These are phyloP conservation scores for Populus ilicifolia DNA, from an alignment of 345 rosid species.

Conservation along the genomic window DNA sequence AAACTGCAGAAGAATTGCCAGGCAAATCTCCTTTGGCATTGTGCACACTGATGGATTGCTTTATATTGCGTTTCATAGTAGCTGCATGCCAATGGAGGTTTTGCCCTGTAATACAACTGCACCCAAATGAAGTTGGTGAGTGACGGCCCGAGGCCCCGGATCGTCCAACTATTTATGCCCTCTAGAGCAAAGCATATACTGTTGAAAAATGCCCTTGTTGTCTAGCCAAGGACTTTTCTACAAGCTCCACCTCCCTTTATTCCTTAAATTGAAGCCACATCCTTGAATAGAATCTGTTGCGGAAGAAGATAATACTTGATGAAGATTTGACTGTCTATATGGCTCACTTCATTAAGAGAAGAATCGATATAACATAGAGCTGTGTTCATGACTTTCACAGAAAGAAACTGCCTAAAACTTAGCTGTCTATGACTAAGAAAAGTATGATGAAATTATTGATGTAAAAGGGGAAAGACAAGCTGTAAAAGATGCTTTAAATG, in stretches of 20 bases:
- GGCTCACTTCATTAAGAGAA: not conserved
- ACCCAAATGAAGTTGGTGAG: not conserved
- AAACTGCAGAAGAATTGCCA: constrained; percentile 43
- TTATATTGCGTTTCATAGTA: not conserved
- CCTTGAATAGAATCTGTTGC: not conserved
- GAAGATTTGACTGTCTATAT: not conserved
- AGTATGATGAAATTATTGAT: not conserved
- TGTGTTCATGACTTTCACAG: not conserved
- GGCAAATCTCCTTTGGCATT: constrained; percentile 57
- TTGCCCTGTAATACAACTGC: constrained; percentile 46
- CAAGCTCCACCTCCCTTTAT: constrained; percentile 1
- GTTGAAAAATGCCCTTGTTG: constrained; percentile 28
- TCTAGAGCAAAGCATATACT: constrained; percentile 30
- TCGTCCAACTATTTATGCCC: constrained; percentile 22
- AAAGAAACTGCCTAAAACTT: not conserved
- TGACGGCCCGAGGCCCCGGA: too few relatives aligned
- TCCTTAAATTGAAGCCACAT: not conserved
- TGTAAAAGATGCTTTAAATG: constrained; percentile 10
- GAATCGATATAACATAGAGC: too few relatives aligned
- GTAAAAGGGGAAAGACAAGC: not conserved
- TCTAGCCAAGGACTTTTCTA: not conserved
- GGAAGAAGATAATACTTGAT: not conserved
- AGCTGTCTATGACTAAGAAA: not conserved
- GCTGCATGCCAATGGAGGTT: constrained; percentile 38
- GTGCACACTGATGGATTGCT: constrained; percentile 4